These are phyloP conservation scores for Coprinellus micaceus DNA, from an alignment of 768 basidiomycete genomes.

Conservation along the genomic window DNA sequence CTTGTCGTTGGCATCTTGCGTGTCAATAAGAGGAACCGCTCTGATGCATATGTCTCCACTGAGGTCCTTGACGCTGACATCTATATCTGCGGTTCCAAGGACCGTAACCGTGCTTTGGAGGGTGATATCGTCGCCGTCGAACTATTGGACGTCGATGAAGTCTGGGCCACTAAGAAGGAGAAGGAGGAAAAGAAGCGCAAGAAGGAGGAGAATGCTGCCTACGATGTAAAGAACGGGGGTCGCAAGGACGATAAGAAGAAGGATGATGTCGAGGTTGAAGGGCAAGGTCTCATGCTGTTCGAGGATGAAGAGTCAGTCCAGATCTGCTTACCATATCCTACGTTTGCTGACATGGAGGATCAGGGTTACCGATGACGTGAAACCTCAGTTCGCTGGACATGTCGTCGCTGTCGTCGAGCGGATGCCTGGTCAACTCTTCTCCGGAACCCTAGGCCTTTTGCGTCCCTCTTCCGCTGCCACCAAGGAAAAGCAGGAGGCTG, in stretches of 20 bases:
- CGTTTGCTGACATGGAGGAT: constrained; percentile 3
- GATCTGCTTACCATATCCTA: neutral
- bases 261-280: constrained; percentile 99
- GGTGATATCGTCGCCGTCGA: constrained; percentile 99
- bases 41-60: constrained; percentile 97
- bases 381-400: constrained; percentile 97
- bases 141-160: constrained; percentile 95
- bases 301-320: constrained; percentile 88
- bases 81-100: constrained; percentile 98
- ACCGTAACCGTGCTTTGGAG: constrained; percentile 96
- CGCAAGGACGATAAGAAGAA: constrained; percentile 99
- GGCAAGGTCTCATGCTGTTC: constrained; percentile 93
- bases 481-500: constrained; percentile 98
- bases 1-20: constrained; percentile 95
- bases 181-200: constrained; percentile 99
- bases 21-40: constrained; percentile 97
- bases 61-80: constrained; percentile 98
- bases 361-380: constrained; percentile 95
- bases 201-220: constrained; percentile 98
- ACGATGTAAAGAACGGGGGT: constrained; percentile 73
- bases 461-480: constrained; percentile 96
- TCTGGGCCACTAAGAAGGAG: constrained; percentile 99
- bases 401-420: constrained; percentile 99
- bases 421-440: constrained; percentile 98
- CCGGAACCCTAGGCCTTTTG: constrained; percentile 90